Base-by-base conservation (phyloP, 139 green algal species). In the Chlamydomonas asymmetrica region DNA sequence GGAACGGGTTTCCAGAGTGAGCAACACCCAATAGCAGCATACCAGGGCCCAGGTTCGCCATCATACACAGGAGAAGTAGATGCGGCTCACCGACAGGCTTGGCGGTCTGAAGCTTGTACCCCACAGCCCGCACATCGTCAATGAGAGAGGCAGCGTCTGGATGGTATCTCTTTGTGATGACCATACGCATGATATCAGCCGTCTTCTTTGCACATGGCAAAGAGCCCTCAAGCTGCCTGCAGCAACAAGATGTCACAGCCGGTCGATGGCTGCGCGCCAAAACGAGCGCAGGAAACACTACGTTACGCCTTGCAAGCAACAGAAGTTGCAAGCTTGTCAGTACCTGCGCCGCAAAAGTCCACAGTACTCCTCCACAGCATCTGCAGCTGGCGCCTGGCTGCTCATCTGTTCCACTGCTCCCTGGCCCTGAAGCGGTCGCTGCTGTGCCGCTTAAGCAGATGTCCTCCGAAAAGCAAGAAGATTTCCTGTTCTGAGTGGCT, bases 191-290 rank as follows among this genome's bases (percentile, higher is more conserved):
- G 35, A 97, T 71, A 72, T 96, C 90, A 7, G 90, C 90, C 20
- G 92, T 96, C 25, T 84, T 78, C 75, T 91, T 94, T 38, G 88
- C 91, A 43, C 85, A 91, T 38, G 80, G 80, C 49, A 93, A 77
- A 0, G 83, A 90, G 25, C 88, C 90, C 60, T 91, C 72, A 1
- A 94, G 80, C 52, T 92, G 84, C 61, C 83, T 85, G 75, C 78
- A 57, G 22, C 22, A 25, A 4, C n/a, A 45, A n/a, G n/a, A n/a
- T n/a, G n/a, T n/a, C n/a, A n/a, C n/a, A n/a, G n/a, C n/a, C n/a
- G n/a, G n/a, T n/a, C n/a, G n/a, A n/a, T n/a, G n/a, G n/a, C n/a
- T n/a, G n/a, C n/a, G n/a, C n/a, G n/a, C n/a, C n/a, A n/a, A n/a
- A n/a, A n/a, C n/a, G n/a, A n/a, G n/a, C n/a, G n/a, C n/a, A n/a